A percentile compares a stretch with the other conserved stretches of the same genome.
Evolutionary conservation across 225 moss, liverwort and hornwort species (phyloP).

Genomic region (Marchantia paleacea): DNA sequence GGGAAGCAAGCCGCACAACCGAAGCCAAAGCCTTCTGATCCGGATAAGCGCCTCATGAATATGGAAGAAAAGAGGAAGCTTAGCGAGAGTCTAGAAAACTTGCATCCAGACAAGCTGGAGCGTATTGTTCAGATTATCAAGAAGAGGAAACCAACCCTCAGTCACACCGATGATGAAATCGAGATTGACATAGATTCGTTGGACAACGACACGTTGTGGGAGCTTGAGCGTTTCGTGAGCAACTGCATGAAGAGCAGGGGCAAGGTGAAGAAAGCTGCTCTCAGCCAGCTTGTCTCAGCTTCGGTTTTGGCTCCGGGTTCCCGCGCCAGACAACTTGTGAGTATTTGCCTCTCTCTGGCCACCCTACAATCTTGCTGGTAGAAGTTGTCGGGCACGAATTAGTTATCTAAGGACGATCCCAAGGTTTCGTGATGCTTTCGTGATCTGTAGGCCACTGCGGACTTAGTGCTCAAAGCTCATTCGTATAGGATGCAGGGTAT

Average conservation of each 20-base stretch:
- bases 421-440: too few relatives aligned
- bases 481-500: too few relatives aligned
- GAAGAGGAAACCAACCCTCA: slow-evolving; percentile 42
- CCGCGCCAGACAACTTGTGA: slow-evolving; percentile 27
- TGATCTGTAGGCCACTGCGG: too few relatives aligned
- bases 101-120: slow-evolving; percentile 71
- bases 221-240: slow-evolving; percentile 68
- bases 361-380: too few relatives aligned
- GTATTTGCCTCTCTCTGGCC: background rate
- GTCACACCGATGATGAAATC: slow-evolving; percentile 49
- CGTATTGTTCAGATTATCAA: slow-evolving; percentile 81
- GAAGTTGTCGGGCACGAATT: too few relatives aligned
- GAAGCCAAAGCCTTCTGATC: slow-evolving; percentile 62
- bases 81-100: slow-evolving; percentile 59
- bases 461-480: too few relatives aligned
- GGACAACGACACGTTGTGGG: slow-evolving; percentile 78
- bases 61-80: slow-evolving; percentile 70
- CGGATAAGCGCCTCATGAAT: slow-evolving; percentile 65
- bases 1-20: slow-evolving; percentile 49
- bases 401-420: too few relatives aligned
- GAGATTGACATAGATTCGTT: slow-evolving; percentile 75
- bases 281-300: background rate
- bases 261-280: slow-evolving; percentile 44
- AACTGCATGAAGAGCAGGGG: slow-evolving; percentile 83
- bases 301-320: background rate